phyloP scores from a whole-genome alignment of 75 land plant genomes.

The Pinus tabuliformis region DNA sequence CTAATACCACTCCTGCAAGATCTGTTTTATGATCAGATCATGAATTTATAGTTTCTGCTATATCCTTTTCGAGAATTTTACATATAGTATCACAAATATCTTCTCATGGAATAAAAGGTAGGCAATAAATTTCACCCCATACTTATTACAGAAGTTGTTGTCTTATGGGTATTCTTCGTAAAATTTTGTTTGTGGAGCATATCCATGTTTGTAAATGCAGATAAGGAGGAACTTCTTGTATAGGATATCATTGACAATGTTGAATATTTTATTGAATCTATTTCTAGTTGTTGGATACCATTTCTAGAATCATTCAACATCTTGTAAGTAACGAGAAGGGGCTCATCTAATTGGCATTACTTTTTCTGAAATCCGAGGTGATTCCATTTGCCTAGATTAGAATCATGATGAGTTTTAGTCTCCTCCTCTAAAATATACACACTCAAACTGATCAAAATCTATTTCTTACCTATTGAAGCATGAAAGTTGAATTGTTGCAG shows the following conservation, averaged over 20 bases:
- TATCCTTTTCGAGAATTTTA: slow-evolving; percentile 17
- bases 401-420: background rate
- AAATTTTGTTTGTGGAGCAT: background rate
- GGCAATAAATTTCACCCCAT: slow-evolving; percentile 39
- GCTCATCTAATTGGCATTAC: background rate
- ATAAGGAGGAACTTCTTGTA: background rate
- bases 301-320: background rate
- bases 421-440: slow-evolving; percentile 6
- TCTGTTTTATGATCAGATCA: slow-evolving; percentile 26
- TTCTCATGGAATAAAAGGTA: slow-evolving; percentile 11
- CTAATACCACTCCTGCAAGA: slow-evolving; percentile 46
- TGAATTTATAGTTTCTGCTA: slow-evolving; percentile 3
- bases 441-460: background rate
- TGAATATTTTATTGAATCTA: background rate
- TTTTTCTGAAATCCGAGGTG: background rate
- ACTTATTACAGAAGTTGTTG: slow-evolving; percentile 44
- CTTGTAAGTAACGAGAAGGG: background rate
- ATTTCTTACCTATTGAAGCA: background rate
- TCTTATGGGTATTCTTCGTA: slow-evolving; percentile 14
- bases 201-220: background rate
- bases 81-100: slow-evolving; percentile 26
- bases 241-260: background rate
- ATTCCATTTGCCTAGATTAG: background rate
- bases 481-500: background rate
- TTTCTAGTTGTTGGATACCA: background rate